A percentile compares a stretch with the other conserved stretches of the same genome.
Conservation (phyloP, 257 asterid species). For the Solanum rostratum region DNA sequence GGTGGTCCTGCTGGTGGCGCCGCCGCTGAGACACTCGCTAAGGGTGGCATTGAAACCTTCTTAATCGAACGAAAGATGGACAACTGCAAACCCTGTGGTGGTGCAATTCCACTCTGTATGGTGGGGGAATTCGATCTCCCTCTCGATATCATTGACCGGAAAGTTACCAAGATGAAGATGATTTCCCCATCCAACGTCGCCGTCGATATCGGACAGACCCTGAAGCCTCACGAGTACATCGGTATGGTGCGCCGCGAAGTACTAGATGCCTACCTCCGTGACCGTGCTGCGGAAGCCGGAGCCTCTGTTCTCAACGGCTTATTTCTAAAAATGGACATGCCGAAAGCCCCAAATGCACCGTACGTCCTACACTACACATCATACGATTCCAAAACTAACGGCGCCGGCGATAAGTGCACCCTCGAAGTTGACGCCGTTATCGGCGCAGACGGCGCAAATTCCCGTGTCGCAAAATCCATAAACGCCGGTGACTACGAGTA, state of each 20-base stretch:
- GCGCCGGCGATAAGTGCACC: slow-evolving; percentile 54
- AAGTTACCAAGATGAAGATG: slow-evolving; percentile 92
- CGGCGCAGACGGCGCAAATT: slow-evolving; percentile 97
- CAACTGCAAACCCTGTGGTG: slow-evolving; percentile 96
- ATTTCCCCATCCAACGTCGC: slow-evolving; percentile 91
- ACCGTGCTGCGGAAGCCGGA: slow-evolving; percentile 65
- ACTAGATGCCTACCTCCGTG: slow-evolving; percentile 76
- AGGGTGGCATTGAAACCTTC: slow-evolving; percentile 76
- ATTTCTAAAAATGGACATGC: slow-evolving; percentile 72
- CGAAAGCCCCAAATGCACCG: slow-evolving; percentile 37
- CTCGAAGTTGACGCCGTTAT: slow-evolving; percentile 79
- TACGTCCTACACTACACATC: slow-evolving; percentile 64
- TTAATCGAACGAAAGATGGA: slow-evolving; percentile 80
- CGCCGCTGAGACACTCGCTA: slow-evolving; percentile 81
- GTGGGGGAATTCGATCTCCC: slow-evolving; percentile 94
- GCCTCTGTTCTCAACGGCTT: slow-evolving; percentile 75
- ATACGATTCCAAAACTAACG: slow-evolving; percentile 51
- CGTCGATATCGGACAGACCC: slow-evolving; percentile 75
- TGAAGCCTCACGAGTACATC: slow-evolving; percentile 86
- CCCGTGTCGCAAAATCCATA: slow-evolving; percentile 79
- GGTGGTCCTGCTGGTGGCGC: slow-evolving; percentile 95
- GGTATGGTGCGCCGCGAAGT: slow-evolving; percentile 98
- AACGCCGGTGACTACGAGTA: slow-evolving; percentile 87
- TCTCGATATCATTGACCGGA: slow-evolving; percentile 73
- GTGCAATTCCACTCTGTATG: slow-evolving; percentile 93